Base-by-base conservation (phyloP, 441 rosid genomes). In the Theobroma grandiflorum region DNA sequence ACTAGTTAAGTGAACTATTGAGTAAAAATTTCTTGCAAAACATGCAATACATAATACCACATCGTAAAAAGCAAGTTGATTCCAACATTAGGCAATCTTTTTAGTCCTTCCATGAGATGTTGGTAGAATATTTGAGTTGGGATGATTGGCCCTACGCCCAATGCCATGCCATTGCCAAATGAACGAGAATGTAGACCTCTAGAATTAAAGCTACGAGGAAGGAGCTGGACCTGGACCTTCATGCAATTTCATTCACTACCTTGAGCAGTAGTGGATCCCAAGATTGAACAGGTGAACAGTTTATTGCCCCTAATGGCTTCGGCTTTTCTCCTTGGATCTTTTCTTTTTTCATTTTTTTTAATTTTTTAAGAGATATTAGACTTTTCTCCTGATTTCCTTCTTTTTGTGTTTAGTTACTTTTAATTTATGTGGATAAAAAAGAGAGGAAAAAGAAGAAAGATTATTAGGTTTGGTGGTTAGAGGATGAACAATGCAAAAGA, bases 291-390 rank as follows among this genome's bases (percentile, higher is more conserved):
- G 89, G 35, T 84, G 97, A 71, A 81, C 84, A 80, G 90, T 90
- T 82, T 89, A 97, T 80, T 97, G 99, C 75, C 99, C 94, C 79
- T 95, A 91, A 59, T 98, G 98, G 85, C 99, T 97, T 8, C n/a
- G n/a, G n/a, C n/a, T n/a, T n/a, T n/a, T n/a, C n/a, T n/a, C n/a
- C n/a, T n/a, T n/a, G n/a, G n/a, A n/a, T n/a, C n/a, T n/a, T n/a
- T n/a, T n/a, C n/a, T n/a, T n/a, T n/a, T n/a, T n/a, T n/a, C n/a
- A n/a, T n/a, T n/a, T n/a, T n/a, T n/a, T n/a, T n/a, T n/a, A n/a
- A n/a, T n/a, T n/a, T n/a, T n/a, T n/a, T n/a, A n/a, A n/a, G n/a
- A n/a, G n/a, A n/a, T n/a, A n/a, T n/a, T n/a, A n/a, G n/a, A n/a
- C n/a, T n/a, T n/a, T n/a, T n/a, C n/a, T n/a, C n/a, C n/a, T n/a